Percentiles rank a stretch among this genome's conserved stretches.
Conservation (phyloP, 2,329 filamentous ascomycete species). For the Periglandula ipomoeae region DNA sequence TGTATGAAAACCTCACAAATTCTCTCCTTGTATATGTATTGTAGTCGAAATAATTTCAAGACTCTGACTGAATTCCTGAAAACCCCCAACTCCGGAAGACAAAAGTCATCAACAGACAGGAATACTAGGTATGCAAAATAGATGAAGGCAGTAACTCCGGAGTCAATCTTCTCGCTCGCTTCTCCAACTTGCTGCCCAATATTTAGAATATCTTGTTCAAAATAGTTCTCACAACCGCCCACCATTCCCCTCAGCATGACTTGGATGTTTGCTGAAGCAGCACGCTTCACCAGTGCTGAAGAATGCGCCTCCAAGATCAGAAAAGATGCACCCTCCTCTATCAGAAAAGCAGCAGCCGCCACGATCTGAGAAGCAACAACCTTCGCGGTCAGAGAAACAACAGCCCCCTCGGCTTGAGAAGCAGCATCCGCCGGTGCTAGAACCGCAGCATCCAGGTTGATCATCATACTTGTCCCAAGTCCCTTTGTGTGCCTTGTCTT, state of each 20-base stretch:
- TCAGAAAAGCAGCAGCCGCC: slow-evolving; percentile 10
- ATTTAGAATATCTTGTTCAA: no score
- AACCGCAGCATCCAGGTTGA: slow-evolving; percentile 2
- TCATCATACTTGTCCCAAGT: slow-evolving; percentile 7
- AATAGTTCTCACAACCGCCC: not conserved
- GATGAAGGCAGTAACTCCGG: no score
- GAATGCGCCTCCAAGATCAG: not conserved
- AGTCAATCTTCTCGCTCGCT: no score
- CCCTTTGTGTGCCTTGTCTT: slow-evolving; percentile 7
- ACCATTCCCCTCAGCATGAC: not conserved
- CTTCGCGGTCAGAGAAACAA: slow-evolving; percentile 9
- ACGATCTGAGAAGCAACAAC: slow-evolving; percentile 8
- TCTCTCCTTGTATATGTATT: no score
- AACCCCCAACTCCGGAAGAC: no score
- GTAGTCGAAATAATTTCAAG: no score
- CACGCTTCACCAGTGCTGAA: not conserved
- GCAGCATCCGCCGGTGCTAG: not conserved
- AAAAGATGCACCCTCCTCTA: slow-evolving; percentile 6
- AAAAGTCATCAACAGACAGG: no score
- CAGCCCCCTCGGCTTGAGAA: slow-evolving; percentile 9
- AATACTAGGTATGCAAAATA: no score
- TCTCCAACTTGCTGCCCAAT: no score
- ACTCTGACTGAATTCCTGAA: no score
- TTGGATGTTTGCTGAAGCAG: not conserved
- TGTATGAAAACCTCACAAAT: no score